A percentile compares a stretch with the other conserved stretches of the same genome.
These are phyloP conservation scores for Ustilago shanxiensis DNA, from an alignment of 1,284 basidiomycete genomes.

Conservation along the genomic window DNA sequence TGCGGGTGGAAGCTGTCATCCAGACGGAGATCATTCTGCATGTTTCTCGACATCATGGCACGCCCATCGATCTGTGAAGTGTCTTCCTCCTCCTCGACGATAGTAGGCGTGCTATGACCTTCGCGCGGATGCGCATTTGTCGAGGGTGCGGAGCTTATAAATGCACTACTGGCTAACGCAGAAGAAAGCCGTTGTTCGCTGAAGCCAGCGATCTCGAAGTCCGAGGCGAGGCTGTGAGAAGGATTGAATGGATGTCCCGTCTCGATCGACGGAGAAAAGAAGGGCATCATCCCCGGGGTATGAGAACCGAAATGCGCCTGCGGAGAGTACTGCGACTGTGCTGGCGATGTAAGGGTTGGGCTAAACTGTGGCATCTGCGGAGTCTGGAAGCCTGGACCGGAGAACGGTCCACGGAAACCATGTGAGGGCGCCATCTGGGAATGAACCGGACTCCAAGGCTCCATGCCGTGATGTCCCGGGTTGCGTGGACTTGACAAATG, in stretches of 20 bases:
- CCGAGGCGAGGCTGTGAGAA: conserved; percentile 18
- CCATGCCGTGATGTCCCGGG: conserved; percentile 23
- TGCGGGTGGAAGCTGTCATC: conserved; percentile 33
- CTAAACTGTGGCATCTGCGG: conserved; percentile 51
- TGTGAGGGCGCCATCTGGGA: conserved; percentile 36
- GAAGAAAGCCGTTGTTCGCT: conserved; percentile 57
- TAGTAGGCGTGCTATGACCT: conserved; percentile 62
- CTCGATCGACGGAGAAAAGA: conserved; percentile 46
- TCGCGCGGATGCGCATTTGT: conserved; percentile 30
- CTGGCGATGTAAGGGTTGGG: conserved; percentile 44
- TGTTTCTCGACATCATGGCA: conserved; percentile 15
- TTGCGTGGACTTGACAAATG: conserved; percentile 34
- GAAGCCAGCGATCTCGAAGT: conserved; percentile 51
- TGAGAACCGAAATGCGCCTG: conserved; percentile 45
- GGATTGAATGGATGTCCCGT: conserved; percentile 33
- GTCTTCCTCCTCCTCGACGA: conserved; percentile 63
- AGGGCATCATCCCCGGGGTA: conserved; percentile 29
- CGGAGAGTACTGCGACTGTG: conserved; percentile 53
- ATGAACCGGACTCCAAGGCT: conserved; percentile 42
- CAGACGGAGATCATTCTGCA: conserved; percentile 18
- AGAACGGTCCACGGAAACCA: conserved; percentile 28
- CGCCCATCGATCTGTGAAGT: conserved; percentile 12
- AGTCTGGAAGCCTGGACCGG: conserved; percentile 46
- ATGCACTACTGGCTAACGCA: conserved; percentile 54
- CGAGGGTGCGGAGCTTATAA: conserved; percentile 39